Base-by-base conservation (phyloP, 1,284 basidiomycete species). In the Moesziomyces sp. region DNA sequence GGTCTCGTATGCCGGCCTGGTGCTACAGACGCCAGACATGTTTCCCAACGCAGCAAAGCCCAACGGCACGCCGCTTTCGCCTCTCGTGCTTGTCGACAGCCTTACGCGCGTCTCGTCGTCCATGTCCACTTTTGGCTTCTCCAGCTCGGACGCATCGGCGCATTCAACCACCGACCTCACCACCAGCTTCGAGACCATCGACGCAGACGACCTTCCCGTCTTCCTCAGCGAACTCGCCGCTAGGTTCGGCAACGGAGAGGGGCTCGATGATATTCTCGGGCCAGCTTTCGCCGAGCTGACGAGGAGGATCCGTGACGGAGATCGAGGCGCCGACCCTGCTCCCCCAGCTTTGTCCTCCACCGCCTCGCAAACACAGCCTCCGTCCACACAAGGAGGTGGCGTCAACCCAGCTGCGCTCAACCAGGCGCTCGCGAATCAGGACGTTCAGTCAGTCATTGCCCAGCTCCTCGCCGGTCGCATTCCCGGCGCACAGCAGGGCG, bases 1-100 rank as follows among this genome's bases (percentile, higher is more conserved):
- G 57, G 89, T 97, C 66, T 94, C 92, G 55, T 99, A 99, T 84
- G 89, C 91, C 14, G 95, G 95, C 9, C 88, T 98, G 61, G 91
- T 90, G 16, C 86, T 99, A 10, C 93, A 96, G 85, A 94, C 95
- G 67, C 93, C 95, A 0, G 83, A 84, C 46, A 95, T 98, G 92
- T 98, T 99, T 76, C 92, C 93, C 49, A 80, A 77, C 40, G 38
- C 58, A 10, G 30, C 53, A 5, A 82, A 82, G 54, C 59, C 70
- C 5, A 65, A 68, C 21, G 68, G 67, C n/a, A 49, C 50, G 6
- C 55, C 65, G 0, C 50, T 83, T 5, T 77, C 79, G 13, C 93
- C 94, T 0, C 69, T 84, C 62, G 88, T 88, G 90, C 92, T 84
- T 33, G 90, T 87, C 8, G 58, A 78, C n/a, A 76, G 77, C 52